Base-by-base conservation (phyloP, 176 grass and related monocot genomes). In the Areca catechu region DNA sequence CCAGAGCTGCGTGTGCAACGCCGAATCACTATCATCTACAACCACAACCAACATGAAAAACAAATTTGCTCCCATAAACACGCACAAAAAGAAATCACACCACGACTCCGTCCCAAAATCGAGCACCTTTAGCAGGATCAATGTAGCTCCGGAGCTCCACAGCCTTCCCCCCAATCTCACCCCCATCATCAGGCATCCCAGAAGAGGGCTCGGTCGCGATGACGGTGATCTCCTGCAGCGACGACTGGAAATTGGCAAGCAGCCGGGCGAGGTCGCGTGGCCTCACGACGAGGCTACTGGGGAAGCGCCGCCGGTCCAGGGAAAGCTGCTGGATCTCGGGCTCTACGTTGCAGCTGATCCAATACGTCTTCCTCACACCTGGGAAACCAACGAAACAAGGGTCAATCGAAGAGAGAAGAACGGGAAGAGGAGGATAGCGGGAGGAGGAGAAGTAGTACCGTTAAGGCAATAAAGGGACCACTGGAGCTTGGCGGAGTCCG, bases 1-100 rank as follows among this genome's bases (percentile, higher is more conserved):
- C 93, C 93, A 97, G 37, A 97, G 63, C n/a, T 97, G 93, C 15
- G 93, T 97, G 81, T 97, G 86, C 72, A 97, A 28, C 61, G 82
- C 82, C 5, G 78, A 74, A 70, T 97, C 93, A 21, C 62, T 91
- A 52, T 82, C 72, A 77, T 97, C 93, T 97, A 73, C 69, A 63
- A 68, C 15, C 54, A 15, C 20, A 62, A 25, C 21, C 34, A 43
- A 51, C 4, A 54, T 18, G 10, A 71, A 12, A 34, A 64, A 16
- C 15, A 53, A 71, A 57, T 7, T 9, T 17, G 4, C 49, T 10
- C 1, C 16, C 1, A 54, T 9, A 50, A 15, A 60, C 20, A 9
- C 10, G 1, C 23, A 22, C 5, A 27, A 34, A 57, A 60, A 55
- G 17, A 48, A 30, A 15, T 16, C 3, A 16, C 3, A 18, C 23